These are phyloP conservation scores for Thielaviopsis musarum DNA, from an alignment of 2,329 filamentous ascomycete genomes.

Conservation along the genomic window DNA sequence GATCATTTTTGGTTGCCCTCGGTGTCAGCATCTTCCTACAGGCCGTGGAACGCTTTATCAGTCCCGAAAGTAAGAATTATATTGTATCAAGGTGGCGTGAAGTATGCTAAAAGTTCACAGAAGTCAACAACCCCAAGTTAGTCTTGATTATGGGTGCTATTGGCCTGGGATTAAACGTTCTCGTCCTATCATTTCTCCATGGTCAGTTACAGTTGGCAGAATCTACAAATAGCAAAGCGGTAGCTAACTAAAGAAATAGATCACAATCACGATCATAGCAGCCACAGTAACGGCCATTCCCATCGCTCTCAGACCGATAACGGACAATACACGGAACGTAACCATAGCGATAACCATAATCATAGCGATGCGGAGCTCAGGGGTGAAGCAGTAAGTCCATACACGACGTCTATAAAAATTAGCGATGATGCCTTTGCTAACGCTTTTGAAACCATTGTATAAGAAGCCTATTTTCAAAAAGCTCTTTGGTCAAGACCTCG, in stretches of 20 bases:
- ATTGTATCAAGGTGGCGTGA: not conserved
- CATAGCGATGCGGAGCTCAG: conserved; percentile 13
- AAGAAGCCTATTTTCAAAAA: not conserved
- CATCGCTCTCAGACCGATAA: conserved; percentile 19
- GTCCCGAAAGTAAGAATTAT: conserved; percentile 31
- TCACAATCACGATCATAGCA: conserved; percentile 25
- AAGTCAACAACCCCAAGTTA: conserved; percentile 44
- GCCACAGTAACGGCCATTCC: conserved; percentile 17
- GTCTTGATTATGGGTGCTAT: conserved; percentile 54
- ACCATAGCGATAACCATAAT: conserved; percentile 14
- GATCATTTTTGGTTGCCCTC: conserved; percentile 54
- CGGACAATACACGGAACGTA: conserved; percentile 20
- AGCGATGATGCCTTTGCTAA: too few species aligned
- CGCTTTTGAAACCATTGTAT: not conserved
- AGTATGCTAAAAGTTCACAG: conserved; percentile 22
- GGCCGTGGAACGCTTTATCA: conserved; percentile 52
- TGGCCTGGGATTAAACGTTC: conserved; percentile 49
- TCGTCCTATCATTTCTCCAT: conserved; percentile 49
- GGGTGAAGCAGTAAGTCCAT: conserved; percentile 14
- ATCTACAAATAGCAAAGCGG: not conserved
- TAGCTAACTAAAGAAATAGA: conserved; percentile 1
- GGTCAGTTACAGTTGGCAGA: conserved; percentile 24
- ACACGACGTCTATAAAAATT: too few species aligned
- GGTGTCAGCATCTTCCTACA: conserved; percentile 59
- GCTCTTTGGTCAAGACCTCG: conserved; percentile 32